These are phyloP conservation scores for Ceratocystis eucalypticola DNA, from an alignment of 2,329 filamentous ascomycete species.

Conservation along the genomic window DNA sequence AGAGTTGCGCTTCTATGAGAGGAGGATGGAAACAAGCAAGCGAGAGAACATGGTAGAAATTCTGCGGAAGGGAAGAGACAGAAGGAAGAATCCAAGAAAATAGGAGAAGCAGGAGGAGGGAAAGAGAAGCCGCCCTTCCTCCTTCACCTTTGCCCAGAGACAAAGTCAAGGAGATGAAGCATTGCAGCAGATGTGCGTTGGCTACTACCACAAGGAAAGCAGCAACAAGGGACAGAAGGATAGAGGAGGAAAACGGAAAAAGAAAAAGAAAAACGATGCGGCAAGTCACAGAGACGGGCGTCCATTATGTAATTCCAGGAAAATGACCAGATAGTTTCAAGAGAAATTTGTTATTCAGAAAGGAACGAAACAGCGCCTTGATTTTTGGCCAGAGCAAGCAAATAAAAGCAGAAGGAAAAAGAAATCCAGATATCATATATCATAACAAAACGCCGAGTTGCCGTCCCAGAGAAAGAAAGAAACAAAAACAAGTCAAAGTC, in stretches of 20 bases:
- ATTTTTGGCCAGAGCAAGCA: conserved; percentile 1
- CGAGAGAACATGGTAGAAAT: not conserved
- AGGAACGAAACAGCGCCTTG: not conserved
- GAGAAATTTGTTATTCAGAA: not conserved
- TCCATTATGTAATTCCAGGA: not conserved
- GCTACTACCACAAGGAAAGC: not conserved
- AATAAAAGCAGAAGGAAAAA: not conserved
- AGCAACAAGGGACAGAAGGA: not conserved
- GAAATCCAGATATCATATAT: conserved; percentile 17
- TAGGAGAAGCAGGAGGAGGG: not conserved
- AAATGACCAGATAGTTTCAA: not conserved
- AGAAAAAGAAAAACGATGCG: not conserved
- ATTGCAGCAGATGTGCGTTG: not conserved
- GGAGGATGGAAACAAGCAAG: not conserved
- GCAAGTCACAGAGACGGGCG: too few species aligned
- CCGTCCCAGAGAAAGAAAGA: not conserved
- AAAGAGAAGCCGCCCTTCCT: too few species aligned
- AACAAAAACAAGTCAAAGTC: not conserved
- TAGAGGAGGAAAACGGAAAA: not conserved
- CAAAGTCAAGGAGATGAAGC: too few species aligned
- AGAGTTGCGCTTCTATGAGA: not conserved
- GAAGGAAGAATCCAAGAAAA: not conserved
- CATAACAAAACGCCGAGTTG: conserved; percentile 17
- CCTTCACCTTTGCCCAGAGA: too few species aligned
- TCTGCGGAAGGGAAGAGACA: not conserved